These are phyloP conservation scores for Lathyrus oleraceus DNA, from an alignment of 306 rosid species.

Conservation along the genomic window DNA sequence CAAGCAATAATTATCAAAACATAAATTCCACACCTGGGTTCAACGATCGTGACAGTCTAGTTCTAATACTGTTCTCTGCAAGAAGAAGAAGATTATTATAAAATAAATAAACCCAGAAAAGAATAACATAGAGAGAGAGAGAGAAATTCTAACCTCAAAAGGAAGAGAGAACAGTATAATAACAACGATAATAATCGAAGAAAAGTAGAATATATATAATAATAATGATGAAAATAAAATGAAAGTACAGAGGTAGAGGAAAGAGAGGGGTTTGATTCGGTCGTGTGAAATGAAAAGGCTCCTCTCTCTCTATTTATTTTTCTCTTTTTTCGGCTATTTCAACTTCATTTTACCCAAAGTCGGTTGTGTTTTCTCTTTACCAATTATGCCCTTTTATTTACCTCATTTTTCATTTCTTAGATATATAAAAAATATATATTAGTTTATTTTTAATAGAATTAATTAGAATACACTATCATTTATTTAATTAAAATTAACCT, in stretches of 20 bases:
- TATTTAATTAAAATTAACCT: no score
- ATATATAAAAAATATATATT: no score
- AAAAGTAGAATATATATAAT: neutral
- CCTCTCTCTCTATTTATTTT: neutral
- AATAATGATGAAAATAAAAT: neutral
- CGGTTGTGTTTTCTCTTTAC: neutral
- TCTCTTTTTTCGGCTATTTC: neutral
- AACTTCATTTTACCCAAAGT: slow-evolving; percentile 24
- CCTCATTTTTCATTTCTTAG: neutral
- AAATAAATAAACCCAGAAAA: neutral
- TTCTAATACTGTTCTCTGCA: slow-evolving; percentile 18
- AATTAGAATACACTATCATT: no score
- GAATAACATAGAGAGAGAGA: neutral
- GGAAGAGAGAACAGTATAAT: slow-evolving; percentile 27
- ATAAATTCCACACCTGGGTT: slow-evolving; percentile 30
- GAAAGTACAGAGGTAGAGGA: neutral
- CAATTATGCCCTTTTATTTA: neutral
- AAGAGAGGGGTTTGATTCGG: slow-evolving; percentile 31
- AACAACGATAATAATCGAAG: slow-evolving; percentile 11
- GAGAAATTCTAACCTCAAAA: slow-evolving; percentile 31
- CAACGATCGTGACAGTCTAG: slow-evolving; percentile 9
- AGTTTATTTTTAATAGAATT: no score
- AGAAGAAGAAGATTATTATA: neutral
- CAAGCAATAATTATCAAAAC: neutral
- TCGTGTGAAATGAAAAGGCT: slow-evolving; percentile 6